A percentile compares a stretch with the other conserved stretches of the same genome.
These are phyloP conservation scores for Zarea fungicola DNA, from an alignment of 2,329 filamentous ascomycete species.

Conservation along the genomic window DNA sequence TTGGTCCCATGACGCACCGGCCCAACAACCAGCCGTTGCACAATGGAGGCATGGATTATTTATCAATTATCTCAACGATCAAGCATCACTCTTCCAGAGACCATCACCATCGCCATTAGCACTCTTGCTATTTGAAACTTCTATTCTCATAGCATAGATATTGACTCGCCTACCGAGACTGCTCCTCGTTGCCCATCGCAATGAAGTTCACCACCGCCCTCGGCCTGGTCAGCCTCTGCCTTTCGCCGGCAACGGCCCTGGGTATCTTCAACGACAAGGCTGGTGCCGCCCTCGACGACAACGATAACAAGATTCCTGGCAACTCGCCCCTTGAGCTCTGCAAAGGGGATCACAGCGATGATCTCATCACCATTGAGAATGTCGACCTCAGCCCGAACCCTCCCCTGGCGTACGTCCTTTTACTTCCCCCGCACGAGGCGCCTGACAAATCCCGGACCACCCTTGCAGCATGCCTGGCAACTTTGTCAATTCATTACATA, in stretches of 20 bases:
- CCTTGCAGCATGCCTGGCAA: background rate
- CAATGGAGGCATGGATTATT: no score
- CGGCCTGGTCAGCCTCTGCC: constrained; percentile 40
- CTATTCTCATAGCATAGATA: background rate
- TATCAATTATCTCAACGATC: no score
- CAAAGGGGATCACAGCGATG: constrained; percentile 54
- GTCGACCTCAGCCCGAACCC: constrained; percentile 85
- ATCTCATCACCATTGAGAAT: constrained; percentile 70
- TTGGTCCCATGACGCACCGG: constrained; percentile 34
- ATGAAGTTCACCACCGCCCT: constrained; percentile 37
- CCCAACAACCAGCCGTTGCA: constrained; percentile 9
- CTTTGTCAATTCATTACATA: constrained; percentile 13
- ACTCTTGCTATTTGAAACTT: no score
- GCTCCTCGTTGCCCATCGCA: constrained; percentile 8
- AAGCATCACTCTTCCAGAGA: no score
- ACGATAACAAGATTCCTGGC: constrained; percentile 66
- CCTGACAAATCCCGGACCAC: background rate
- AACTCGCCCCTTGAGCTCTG: constrained; percentile 84
- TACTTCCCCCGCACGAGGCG: background rate
- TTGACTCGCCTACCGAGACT: background rate
- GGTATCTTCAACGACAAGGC: constrained; percentile 35
- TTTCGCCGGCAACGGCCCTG: constrained; percentile 39
- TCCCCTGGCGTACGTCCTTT: constrained; percentile 66
- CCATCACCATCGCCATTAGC: no score
- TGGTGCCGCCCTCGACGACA: constrained; percentile 38